phyloP scores from a whole-genome alignment of 192 early-diverging fungal species.

The Linnemannia zychae region DNA sequence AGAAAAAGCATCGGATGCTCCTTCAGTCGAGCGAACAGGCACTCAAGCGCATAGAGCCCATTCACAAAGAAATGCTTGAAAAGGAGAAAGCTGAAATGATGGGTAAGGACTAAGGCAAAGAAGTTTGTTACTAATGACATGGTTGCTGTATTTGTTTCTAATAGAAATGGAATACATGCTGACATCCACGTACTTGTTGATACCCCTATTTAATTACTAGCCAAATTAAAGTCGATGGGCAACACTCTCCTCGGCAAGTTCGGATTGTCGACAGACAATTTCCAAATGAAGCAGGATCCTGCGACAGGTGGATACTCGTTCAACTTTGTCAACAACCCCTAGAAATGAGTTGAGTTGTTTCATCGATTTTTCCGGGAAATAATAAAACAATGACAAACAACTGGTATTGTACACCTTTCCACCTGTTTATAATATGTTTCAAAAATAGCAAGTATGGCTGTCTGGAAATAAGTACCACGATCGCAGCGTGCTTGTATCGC shows the following conservation, averaged over 20 bases:
- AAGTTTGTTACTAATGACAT: background rate
- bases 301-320: slow-evolving; percentile 67
- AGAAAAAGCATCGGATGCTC: slow-evolving; percentile 57
- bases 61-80: slow-evolving; percentile 64
- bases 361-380: background rate
- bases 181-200: background rate
- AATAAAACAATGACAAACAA: background rate
- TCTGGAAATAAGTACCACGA: too few species aligned
- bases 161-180: background rate
- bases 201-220: slow-evolving; percentile 7
- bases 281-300: slow-evolving; percentile 74
- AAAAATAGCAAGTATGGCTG: too few species aligned
- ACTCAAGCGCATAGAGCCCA: slow-evolving; percentile 58
- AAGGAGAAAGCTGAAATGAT: slow-evolving; percentile 80
- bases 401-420: background rate
- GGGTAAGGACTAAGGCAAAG: slow-evolving; percentile 25
- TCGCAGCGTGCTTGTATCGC: too few species aligned
- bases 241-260: slow-evolving; percentile 81
- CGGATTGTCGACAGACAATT: slow-evolving; percentile 80
- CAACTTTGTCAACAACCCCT: slow-evolving; percentile 73
- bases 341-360: background rate
- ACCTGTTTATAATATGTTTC: background rate
- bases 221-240: slow-evolving; percentile 80
- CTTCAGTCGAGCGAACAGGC: slow-evolving; percentile 58
- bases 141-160: background rate